Base-by-base conservation (phyloP, 2,329 filamentous ascomycete genomes). In the Ceratocystis huliohia region DNA sequence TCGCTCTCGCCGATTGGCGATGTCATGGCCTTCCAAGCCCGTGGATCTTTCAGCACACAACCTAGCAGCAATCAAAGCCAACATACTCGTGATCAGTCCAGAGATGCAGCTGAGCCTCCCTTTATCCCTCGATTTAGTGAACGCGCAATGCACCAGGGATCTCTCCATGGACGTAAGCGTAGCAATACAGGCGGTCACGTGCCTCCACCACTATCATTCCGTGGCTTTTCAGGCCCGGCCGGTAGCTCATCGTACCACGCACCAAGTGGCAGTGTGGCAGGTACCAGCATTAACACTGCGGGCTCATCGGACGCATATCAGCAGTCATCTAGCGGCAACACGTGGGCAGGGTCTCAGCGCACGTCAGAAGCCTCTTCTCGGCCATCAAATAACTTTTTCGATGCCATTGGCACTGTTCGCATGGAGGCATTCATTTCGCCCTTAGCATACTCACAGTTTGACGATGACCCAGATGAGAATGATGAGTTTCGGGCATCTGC, bases 391-490 rank as follows among this genome's bases (percentile, higher is more conserved):
- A 85, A 85, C 74, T 92, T 94, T 77, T 94, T 94, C 72, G 91
- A 95, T 71, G 88, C 88, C 1, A 87, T 95, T 67, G 91, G 92
- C 1, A 97, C 92, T 1, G 85, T 97, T 61, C 85, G 94, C 33
- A 97, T 99, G 93, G 93, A 97, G 75, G 94, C 94, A 0, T 99
- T 97, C 74, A 95, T 99, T 70, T 85, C 80, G 71, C 84, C 84
- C 0, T 74, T 86, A 10, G 78, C 82, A 1, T 78, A 80, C 68
- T 77, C 77, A 1, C 76, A 77, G 33, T 76, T 80, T 64, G 76
- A 77, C 13, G 79, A 81, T 13, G 74, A 77, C 53, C 65, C 78
- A 0, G 77, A 80, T 65, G 81, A 82, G 69, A 74, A 77, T 25
- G 81, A 82, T 28, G 81, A 84, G 69, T 76, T 78, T 68, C 75